Conservation (phyloP, 306 rosid species). For the Lotus japonicus region DNA sequence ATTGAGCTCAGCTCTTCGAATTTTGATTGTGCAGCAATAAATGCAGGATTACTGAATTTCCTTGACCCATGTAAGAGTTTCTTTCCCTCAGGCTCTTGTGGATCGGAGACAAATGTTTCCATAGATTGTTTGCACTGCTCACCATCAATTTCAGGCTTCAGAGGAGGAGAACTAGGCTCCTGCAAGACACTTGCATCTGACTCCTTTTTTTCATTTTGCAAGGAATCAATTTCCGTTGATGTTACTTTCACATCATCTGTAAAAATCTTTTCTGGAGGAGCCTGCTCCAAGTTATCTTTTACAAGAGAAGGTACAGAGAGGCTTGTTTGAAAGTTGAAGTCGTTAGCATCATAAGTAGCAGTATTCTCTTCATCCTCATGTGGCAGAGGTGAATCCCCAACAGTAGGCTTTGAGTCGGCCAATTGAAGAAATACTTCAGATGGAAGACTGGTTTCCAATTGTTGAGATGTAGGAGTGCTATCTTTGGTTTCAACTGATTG, state of each 20-base stretch:
- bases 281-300: conserved; percentile 39
- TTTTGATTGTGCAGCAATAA: conserved; percentile 69
- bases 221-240: conserved; percentile 27
- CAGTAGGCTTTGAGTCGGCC: conserved; percentile 34
- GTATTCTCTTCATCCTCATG: conserved; percentile 59
- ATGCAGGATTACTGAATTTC: conserved; percentile 61
- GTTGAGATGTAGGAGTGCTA: conserved; percentile 15
- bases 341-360: conserved; percentile 29
- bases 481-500: conserved; percentile 35
- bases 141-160: conserved; percentile 38
- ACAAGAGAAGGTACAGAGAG: conserved; percentile 25
- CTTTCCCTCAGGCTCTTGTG: conserved; percentile 64
- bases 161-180: conserved; percentile 35
- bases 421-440: conserved; percentile 35
- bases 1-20: conserved; percentile 57
- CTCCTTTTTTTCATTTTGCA: conserved; percentile 21
- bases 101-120: conserved; percentile 54
- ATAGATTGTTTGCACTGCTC: conserved; percentile 46
- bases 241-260: conserved; percentile 35
- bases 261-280: conserved; percentile 30
- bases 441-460: conserved; percentile 28
- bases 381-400: conserved; percentile 30
- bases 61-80: conserved; percentile 51
- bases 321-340: conserved; percentile 41
- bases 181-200: conserved; percentile 25